phyloP scores from a whole-genome alignment of 192 early-diverging fungal genomes.

The Backusella parvicylindrica region DNA sequence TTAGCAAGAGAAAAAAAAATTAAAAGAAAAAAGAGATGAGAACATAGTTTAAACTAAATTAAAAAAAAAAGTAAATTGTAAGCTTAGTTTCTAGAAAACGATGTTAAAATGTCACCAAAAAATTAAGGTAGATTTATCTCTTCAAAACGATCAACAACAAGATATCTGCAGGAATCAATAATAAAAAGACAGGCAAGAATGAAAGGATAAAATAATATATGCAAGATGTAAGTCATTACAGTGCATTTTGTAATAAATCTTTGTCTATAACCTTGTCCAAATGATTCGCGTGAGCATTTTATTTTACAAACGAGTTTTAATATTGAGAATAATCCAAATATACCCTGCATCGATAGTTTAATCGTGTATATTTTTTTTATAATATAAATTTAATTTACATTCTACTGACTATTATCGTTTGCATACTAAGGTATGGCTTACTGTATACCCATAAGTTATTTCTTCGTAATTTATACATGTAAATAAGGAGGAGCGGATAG shows the following conservation, averaged over 20 bases:
- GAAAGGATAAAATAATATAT: neutral
- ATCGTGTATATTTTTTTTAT: neutral
- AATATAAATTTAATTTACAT: neutral
- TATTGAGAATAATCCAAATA: neutral
- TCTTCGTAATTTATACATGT: too few species aligned
- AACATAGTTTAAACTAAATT: neutral
- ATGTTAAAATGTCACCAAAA: neutral
- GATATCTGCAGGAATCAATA: neutral
- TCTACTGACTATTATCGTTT: neutral
- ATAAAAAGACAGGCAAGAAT: neutral
- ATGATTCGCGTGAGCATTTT: neutral
- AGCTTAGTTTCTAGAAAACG: neutral
- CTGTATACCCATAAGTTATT: neutral
- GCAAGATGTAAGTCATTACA: neutral
- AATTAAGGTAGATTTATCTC: neutral
- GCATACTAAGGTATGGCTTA: neutral
- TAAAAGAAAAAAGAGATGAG: neutral
- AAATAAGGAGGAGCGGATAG: neutral
- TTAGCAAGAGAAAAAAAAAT: neutral
- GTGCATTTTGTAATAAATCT: neutral
- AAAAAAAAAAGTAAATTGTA: neutral
- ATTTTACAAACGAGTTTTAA: neutral
- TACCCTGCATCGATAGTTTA: neutral
- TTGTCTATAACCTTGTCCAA: neutral
- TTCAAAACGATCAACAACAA: neutral